phyloP scores from a whole-genome alignment of 106 monocot species.

The Dendrobium nobile region DNA sequence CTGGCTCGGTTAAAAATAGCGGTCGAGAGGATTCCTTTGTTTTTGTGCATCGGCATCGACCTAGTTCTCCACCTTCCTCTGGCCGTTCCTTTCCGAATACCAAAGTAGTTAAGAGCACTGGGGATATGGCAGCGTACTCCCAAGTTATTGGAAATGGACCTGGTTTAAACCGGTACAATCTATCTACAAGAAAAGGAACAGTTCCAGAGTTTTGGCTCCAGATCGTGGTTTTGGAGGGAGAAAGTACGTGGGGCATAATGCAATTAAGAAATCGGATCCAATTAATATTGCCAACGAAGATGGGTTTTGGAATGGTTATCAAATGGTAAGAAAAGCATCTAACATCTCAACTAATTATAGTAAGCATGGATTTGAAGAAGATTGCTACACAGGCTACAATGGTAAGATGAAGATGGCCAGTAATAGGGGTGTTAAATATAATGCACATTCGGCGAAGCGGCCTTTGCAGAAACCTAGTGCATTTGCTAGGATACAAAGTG shows the following conservation, averaged over 20 bases:
- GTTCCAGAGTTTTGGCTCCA: background rate
- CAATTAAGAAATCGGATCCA: conserved; percentile 1
- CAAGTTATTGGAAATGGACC: background rate
- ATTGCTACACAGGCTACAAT: background rate
- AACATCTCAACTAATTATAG: background rate
- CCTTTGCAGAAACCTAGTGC: conserved; percentile 28
- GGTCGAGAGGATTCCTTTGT: background rate
- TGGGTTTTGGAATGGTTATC: background rate
- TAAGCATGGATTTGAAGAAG: conserved; percentile 9
- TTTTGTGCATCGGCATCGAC: background rate
- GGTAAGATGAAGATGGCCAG: conserved; percentile 9
- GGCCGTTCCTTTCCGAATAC: background rate
- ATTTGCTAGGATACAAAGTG: conserved; percentile 28
- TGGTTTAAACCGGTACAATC: background rate
- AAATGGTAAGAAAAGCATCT: background rate
- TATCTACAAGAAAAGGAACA: background rate
- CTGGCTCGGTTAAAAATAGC: background rate
- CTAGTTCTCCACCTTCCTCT: background rate
- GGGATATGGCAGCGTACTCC: background rate
- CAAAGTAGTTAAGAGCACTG: background rate
- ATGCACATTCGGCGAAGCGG: background rate
- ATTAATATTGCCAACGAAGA: background rate
- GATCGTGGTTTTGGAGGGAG: background rate
- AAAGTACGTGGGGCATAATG: conserved; percentile 1
- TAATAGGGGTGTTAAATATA: background rate